Conservation (phyloP, 306 rosid species). For the Rosa lucieae region DNA sequence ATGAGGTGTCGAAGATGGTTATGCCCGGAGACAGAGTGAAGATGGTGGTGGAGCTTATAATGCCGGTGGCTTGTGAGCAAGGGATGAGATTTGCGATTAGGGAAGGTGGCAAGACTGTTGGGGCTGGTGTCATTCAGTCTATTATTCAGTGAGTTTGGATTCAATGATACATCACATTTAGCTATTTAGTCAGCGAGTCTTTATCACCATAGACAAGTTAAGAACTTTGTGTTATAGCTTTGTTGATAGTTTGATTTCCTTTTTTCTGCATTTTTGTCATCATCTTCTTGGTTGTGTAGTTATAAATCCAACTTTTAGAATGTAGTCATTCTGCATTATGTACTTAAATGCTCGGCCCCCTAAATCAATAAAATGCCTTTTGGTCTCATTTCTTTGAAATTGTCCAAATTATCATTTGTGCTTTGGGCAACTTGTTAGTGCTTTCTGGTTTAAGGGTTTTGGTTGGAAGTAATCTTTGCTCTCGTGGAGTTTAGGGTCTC, state of each 20-base stretch:
- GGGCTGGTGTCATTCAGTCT: constrained; percentile 38
- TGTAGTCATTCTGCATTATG: background rate
- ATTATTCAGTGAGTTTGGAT: constrained; percentile 25
- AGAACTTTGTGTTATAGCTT: background rate
- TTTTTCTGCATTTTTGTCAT: no score
- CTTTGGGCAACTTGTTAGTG: background rate
- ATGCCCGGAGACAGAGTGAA: constrained; percentile 37
- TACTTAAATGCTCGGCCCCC: background rate
- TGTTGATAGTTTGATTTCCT: constrained; percentile 1
- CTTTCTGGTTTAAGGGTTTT: background rate
- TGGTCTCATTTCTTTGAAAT: background rate
- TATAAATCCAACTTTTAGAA: background rate
- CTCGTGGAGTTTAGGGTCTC: background rate
- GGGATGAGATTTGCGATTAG: constrained; percentile 45
- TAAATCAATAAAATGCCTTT: background rate
- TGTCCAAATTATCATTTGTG: background rate
- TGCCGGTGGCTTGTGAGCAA: constrained; percentile 37
- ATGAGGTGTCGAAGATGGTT: constrained; percentile 40
- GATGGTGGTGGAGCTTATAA: constrained; percentile 36
- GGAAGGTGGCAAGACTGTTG: constrained; percentile 41
- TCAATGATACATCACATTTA: background rate
- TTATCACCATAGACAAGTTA: background rate
- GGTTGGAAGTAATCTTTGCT: background rate
- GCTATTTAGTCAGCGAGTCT: background rate
- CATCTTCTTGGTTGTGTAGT: background rate